Conservation (phyloP, 768 basidiomycete species). For the Trametes maxima region DNA sequence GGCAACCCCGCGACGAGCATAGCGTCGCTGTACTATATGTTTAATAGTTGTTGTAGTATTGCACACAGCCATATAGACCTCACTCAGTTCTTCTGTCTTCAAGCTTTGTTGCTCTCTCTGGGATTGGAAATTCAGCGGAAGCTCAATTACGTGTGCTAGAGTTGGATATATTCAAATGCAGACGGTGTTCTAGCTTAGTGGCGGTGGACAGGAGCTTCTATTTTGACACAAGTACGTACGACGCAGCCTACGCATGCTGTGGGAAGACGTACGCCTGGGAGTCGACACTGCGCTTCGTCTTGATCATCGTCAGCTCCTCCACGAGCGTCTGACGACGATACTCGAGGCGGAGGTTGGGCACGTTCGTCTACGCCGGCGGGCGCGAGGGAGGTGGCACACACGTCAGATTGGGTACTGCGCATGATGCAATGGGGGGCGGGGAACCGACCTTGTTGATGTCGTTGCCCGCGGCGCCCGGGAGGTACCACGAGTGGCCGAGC, state of each 20-base stretch:
- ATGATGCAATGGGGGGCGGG: neutral
- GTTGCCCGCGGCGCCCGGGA: constrained; percentile 91
- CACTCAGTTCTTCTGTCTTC: neutral
- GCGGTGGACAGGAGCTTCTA: too few species aligned
- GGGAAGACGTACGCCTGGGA: constrained; percentile 19
- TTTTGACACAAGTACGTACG: too few species aligned
- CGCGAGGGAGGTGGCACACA: neutral
- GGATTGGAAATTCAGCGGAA: too few species aligned
- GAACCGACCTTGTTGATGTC: constrained; percentile 86
- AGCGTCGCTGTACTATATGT: constrained; percentile 3
- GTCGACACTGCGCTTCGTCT: constrained; percentile 18
- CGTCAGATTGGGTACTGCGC: neutral
- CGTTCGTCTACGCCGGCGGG: constrained; percentile 75
- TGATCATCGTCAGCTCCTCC: constrained; percentile 61
- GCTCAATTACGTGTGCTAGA: too few species aligned
- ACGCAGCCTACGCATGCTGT: neutral
- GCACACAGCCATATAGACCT: neutral
- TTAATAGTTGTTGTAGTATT: neutral
- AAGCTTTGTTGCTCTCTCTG: too few species aligned
- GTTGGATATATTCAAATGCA: too few species aligned
- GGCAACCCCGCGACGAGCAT: neutral
- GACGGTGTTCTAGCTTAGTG: neutral
- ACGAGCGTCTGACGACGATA: constrained; percentile 89
- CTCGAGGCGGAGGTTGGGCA: constrained; percentile 87
- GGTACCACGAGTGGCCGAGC: constrained; percentile 92